phyloP scores from a whole-genome alignment of 805 yeast species.

The Kodamaea kaohsiungensis region DNA sequence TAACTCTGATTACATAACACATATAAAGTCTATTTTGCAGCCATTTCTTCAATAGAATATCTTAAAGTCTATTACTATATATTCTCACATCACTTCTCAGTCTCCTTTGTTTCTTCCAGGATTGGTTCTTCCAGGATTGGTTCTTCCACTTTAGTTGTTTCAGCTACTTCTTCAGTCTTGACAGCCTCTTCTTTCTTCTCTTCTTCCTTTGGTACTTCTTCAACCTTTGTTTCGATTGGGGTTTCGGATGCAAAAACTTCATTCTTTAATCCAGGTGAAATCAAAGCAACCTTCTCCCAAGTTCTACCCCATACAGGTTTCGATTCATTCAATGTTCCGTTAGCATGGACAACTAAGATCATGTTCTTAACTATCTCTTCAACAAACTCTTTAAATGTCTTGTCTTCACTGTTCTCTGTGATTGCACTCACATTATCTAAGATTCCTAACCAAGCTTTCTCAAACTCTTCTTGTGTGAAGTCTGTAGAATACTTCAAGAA shows the following conservation, averaged over 20 bases:
- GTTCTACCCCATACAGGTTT: slow-evolving; percentile 33
- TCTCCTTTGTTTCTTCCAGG: background rate
- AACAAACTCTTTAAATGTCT: slow-evolving; percentile 30
- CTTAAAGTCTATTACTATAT: background rate
- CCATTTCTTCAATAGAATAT: background rate
- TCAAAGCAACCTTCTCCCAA: slow-evolving; percentile 23
- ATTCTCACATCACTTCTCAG: background rate
- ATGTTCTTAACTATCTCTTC: slow-evolving; percentile 42
- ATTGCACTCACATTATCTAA: slow-evolving; percentile 34
- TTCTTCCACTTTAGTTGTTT: background rate
- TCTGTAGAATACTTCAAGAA: slow-evolving; percentile 37
- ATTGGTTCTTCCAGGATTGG: background rate
- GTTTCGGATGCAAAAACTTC: slow-evolving; percentile 10
- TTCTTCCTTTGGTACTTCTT: background rate
- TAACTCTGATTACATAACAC: too few species aligned
- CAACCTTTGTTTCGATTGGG: background rate
- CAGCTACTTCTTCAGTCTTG: background rate
- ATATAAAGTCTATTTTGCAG: background rate
- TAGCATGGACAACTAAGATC: slow-evolving; percentile 38
- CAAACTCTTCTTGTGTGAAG: slow-evolving; percentile 22
- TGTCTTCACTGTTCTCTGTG: slow-evolving; percentile 22
- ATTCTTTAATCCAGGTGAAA: slow-evolving; percentile 16
- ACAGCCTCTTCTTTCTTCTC: background rate
- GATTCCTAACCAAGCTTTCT: slow-evolving; percentile 36
- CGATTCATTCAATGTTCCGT: slow-evolving; percentile 23